Percentiles rank a stretch among this genome's conserved stretches.
These are phyloP conservation scores for Penicillium bovifimosum DNA, from an alignment of 495 filamentous ascomycete species.

Conservation along the genomic window DNA sequence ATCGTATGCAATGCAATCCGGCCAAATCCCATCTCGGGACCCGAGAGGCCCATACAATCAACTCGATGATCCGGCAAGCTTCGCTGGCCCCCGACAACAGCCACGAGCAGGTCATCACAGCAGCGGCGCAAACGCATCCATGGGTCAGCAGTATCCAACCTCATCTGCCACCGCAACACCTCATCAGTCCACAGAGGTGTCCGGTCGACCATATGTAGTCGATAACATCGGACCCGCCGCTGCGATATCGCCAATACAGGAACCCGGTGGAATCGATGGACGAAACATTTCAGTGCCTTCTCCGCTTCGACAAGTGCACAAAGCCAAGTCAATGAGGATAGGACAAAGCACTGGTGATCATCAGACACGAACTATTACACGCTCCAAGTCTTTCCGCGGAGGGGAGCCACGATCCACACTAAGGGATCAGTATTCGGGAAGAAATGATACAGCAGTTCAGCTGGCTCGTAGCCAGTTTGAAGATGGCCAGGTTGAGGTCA, in stretches of 20 bases:
- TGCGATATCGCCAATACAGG: slow-evolving; percentile 31
- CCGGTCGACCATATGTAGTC: neutral
- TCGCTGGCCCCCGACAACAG: slow-evolving; percentile 35
- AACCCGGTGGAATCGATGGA: slow-evolving; percentile 47
- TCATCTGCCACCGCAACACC: neutral
- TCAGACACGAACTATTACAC: slow-evolving; percentile 40
- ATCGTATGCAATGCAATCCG: slow-evolving; percentile 58
- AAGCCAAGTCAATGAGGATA: slow-evolving; percentile 64
- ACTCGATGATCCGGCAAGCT: slow-evolving; percentile 31
- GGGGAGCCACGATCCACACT: slow-evolving; percentile 24
- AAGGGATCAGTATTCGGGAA: slow-evolving; percentile 27
- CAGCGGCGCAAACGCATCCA: slow-evolving; percentile 6
- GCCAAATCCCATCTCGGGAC: slow-evolving; percentile 34
- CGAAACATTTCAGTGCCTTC: slow-evolving; percentile 62
- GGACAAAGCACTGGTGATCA: no score
- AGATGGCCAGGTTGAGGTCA: no score
- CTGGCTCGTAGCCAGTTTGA: slow-evolving; percentile 45
- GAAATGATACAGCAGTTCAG: slow-evolving; percentile 44
- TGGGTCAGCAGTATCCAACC: neutral
- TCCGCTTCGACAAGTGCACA: slow-evolving; percentile 68
- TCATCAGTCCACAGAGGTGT: neutral
- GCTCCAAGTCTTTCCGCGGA: slow-evolving; percentile 60
- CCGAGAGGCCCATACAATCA: slow-evolving; percentile 28
- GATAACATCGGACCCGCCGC: slow-evolving; percentile 13
- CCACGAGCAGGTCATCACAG: slow-evolving; percentile 11